Evolutionary conservation across 768 basidiomycete genomes (phyloP).

Genomic region (Mycena indigotica): DNA sequence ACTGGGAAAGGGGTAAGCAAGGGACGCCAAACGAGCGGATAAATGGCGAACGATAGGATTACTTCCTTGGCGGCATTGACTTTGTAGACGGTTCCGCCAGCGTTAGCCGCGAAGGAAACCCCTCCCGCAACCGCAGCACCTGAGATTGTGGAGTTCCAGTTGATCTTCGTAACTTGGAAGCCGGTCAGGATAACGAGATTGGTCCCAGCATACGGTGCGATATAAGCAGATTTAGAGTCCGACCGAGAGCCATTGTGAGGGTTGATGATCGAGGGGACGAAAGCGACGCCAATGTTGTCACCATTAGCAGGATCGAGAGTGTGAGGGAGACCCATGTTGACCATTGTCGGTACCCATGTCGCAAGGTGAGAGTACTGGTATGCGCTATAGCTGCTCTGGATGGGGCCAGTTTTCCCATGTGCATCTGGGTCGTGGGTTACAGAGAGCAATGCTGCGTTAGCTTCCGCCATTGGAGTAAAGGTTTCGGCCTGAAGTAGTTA

Average conservation of each 20-base stretch:
- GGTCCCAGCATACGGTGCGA: slow-evolving; percentile 13
- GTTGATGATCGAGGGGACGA: slow-evolving; percentile 21
- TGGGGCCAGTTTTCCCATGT: slow-evolving; percentile 20
- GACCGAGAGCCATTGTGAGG: slow-evolving; percentile 20
- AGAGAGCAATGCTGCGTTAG: slow-evolving; percentile 11
- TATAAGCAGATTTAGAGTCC: slow-evolving; percentile 23
- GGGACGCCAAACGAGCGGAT: too few species aligned
- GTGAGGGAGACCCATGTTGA: slow-evolving; percentile 19
- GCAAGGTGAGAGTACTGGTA: slow-evolving; percentile 19
- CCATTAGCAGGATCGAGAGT: slow-evolving; percentile 19
- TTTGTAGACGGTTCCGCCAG: slow-evolving; percentile 6
- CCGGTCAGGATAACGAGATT: slow-evolving; percentile 23
- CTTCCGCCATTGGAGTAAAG: slow-evolving; percentile 20
- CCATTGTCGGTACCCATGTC: slow-evolving; percentile 21
- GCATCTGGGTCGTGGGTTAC: slow-evolving; percentile 17
- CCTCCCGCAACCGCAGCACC: slow-evolving; percentile 20
- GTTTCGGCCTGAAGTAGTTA: slow-evolving; percentile 14
- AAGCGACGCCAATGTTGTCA: slow-evolving; percentile 16
- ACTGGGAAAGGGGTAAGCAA: not conserved
- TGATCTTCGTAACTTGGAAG: slow-evolving; percentile 19
- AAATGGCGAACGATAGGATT: slow-evolving; percentile 20
- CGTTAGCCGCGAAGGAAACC: slow-evolving; percentile 18
- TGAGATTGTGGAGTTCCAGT: slow-evolving; percentile 18
- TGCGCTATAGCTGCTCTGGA: slow-evolving; percentile 21
- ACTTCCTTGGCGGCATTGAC: slow-evolving; percentile 24